Base-by-base conservation (phyloP, 2,329 filamentous ascomycete species). In the Aspergillus fumigatus region DNA sequence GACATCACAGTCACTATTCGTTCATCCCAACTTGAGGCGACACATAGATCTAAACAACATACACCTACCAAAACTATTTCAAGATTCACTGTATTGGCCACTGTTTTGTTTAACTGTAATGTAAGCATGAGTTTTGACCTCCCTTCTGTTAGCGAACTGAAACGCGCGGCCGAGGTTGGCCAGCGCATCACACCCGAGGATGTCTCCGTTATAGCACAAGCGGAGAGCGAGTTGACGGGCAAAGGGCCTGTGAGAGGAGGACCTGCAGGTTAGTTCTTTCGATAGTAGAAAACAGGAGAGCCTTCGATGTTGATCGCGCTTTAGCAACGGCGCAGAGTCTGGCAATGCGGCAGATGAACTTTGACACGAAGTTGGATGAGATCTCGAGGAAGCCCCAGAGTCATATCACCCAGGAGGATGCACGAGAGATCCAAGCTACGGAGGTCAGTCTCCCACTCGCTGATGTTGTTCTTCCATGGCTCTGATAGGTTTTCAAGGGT, bases 171-270 rank as follows among this genome's bases (percentile, higher is more conserved):
- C 9, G 67, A 70, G 48, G 55, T 59, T 17, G 69, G 69, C 23
- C 67, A 73, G 48, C 68, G 69, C 38, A 72, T 73, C 50, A 70
- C 68, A 0, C 53, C 66, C 5, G 66, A 66, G 50, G 69, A 73
- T 54, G 68, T 70, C 5, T 71, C 70, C 10, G 58, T 59, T 6
- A 72, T 71, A 35, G 65, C 68, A 3, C 70, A 70, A 23, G 68
- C 61, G 1, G 71, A 73, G 51, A 69, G 66, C 47, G 65, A 69
- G 21, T 49, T 72, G 27, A 71, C 67, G 0, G 70, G 70, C 7
- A 62, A 58, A 19, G 67, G 70, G 3, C 70, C 69, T 26, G 60
- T 70, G 29, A 62, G 65, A 6, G 70, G 69, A 32, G 71, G 70
- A 49, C 65, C 70, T 58, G 69, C 69, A 40, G 70, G 70, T 71